These are phyloP conservation scores for Verbascum thapsus DNA, from an alignment of 257 asterid genomes.

Conservation along the genomic window DNA sequence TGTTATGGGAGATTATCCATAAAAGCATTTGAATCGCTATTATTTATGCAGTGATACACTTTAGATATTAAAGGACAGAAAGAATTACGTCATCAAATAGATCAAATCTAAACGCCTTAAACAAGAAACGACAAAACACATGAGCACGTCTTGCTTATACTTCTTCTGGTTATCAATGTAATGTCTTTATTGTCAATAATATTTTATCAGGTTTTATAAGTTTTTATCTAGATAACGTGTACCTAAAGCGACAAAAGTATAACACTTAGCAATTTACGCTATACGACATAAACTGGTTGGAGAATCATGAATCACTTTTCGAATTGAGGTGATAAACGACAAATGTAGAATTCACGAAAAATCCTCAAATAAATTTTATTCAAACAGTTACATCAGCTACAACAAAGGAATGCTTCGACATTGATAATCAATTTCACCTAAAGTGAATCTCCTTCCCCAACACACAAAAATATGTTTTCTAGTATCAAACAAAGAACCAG, in stretches of 20 bases:
- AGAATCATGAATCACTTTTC: background rate
- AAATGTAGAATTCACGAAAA: background rate
- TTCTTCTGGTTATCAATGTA: background rate
- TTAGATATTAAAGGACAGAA: too few species aligned
- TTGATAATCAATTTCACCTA: background rate
- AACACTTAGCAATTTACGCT: background rate
- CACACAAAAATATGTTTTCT: background rate
- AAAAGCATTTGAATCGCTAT: too few species aligned
- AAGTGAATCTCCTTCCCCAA: background rate
- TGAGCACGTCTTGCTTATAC: background rate
- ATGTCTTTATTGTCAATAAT: too few species aligned
- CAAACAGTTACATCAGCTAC: background rate
- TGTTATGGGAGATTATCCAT: too few species aligned
- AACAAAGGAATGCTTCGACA: background rate
- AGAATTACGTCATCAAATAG: background rate
- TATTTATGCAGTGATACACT: too few species aligned
- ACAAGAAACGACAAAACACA: background rate
- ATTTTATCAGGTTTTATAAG: background rate
- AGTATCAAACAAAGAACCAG: background rate
- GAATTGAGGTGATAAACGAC: conserved; percentile 7
- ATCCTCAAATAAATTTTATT: background rate
- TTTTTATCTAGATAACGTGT: background rate
- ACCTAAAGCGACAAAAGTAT: background rate
- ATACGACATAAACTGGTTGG: background rate
- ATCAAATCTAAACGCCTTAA: background rate